phyloP scores from a whole-genome alignment of 2,329 filamentous ascomycete species.

The Claviceps humidiphila region DNA sequence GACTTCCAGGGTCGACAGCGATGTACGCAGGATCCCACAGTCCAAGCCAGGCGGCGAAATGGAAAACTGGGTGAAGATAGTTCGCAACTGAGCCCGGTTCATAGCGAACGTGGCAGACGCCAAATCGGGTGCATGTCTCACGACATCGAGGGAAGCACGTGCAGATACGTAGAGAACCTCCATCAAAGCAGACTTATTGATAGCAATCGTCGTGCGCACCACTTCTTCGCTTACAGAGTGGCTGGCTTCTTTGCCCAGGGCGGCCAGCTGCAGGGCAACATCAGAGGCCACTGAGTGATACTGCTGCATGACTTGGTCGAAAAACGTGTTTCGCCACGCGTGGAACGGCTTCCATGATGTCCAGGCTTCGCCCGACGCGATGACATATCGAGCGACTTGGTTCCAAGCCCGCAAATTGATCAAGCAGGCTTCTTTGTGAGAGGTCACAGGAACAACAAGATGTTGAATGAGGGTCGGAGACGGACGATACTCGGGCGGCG shows the following conservation, averaged over 20 bases:
- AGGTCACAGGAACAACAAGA: slow-evolving; percentile 44
- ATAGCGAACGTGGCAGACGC: slow-evolving; percentile 34
- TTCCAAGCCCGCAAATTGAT: slow-evolving; percentile 52
- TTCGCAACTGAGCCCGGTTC: slow-evolving; percentile 36
- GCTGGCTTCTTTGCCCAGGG: slow-evolving; percentile 33
- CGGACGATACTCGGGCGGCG: slow-evolving; percentile 41
- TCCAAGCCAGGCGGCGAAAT: slow-evolving; percentile 29
- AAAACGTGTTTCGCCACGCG: slow-evolving; percentile 42
- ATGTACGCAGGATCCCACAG: slow-evolving; percentile 32
- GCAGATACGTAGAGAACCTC: slow-evolving; percentile 38
- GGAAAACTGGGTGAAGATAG: slow-evolving; percentile 36
- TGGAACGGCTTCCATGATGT: slow-evolving; percentile 33
- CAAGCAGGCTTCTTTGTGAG: slow-evolving; percentile 53
- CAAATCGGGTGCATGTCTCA: slow-evolving; percentile 32
- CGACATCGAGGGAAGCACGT: slow-evolving; percentile 36
- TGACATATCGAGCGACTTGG: slow-evolving; percentile 46
- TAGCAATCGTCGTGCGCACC: slow-evolving; percentile 34
- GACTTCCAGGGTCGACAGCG: slow-evolving; percentile 32
- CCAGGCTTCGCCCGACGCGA: slow-evolving; percentile 32
- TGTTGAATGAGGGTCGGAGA: slow-evolving; percentile 41
- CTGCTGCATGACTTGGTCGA: slow-evolving; percentile 43
- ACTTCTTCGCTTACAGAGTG: slow-evolving; percentile 29
- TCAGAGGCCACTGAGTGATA: slow-evolving; percentile 42
- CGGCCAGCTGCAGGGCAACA: slow-evolving; percentile 40
- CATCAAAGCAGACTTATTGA: slow-evolving; percentile 39